Evolutionary conservation across 2,329 filamentous ascomycete species (phyloP), one percentile per base, ranked within the genome.

Genomic region (Pseudogymnoascus sp.): DNA sequence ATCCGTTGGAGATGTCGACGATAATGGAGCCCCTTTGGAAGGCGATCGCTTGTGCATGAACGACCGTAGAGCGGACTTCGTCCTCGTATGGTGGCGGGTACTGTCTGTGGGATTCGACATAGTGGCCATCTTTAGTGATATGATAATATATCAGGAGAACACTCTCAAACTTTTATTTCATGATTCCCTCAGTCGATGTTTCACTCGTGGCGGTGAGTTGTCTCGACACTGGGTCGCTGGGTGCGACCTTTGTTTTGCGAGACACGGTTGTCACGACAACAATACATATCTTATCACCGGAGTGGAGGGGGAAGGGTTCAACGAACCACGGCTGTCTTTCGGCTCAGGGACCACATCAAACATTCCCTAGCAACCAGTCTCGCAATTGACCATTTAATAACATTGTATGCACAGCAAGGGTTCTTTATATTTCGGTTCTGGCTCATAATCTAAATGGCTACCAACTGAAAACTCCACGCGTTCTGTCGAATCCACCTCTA

Each of bases 401-500:
- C 28, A 55, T 55, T 33, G 9, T 60, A 12, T 30, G 33, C 33
- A 19, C 7, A 60, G 35, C 38, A 3, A 30, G 33, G n/a, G 19
- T 39, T 60, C 19, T 16, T 59, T 39, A 60, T 39, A 25, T 28
- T 38, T 60, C 25, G 12, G 58, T 39, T 30, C 38, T 60, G 22
- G 28, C 49, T 52, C 63, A 14, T 12, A 38, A 14, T 55, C 25
- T 30, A 16, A 58, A 55, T 5, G 25, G 33, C 60, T 58, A 97
- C 94, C 94, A 99, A 77, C 93, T 97, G 73, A 91, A 84, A 69
- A 96, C 62, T 7, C 91, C 90, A 72, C 80, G 91, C 62, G 80
- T 81, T 52, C 94, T 80, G 79, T 99, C 92, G 76, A 97, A 99
- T 0, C 94, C 94, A 25, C 90, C 94, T 64, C 94, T 79, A 66